Conservation (phyloP, 768 basidiomycete genomes). For the Mycena leptocephala region DNA sequence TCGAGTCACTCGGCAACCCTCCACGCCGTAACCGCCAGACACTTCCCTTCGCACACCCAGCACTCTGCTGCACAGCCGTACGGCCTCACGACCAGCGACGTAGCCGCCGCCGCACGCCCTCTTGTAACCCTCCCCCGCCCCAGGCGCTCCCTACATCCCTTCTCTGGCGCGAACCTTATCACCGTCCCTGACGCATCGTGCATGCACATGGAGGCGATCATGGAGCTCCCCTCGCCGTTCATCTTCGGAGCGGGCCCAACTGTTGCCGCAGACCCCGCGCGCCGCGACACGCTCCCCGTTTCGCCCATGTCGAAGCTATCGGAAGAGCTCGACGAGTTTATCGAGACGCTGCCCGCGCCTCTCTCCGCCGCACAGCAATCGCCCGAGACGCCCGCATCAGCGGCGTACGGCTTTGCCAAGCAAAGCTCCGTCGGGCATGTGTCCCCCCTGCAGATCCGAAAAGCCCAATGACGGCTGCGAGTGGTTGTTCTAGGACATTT, state of each 20-base stretch:
- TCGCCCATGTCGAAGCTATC: conserved; percentile 14
- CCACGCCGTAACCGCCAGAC: background rate
- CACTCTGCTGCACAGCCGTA: background rate
- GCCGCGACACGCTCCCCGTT: background rate
- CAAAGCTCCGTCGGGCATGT: background rate
- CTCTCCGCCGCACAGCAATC: background rate
- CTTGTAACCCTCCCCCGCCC: background rate
- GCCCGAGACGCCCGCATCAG: background rate
- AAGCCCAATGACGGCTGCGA: no score
- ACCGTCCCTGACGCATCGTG: background rate
- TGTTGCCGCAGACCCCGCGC: background rate
- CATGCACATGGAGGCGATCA: conserved; percentile 1
- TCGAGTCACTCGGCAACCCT: background rate
- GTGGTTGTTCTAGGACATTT: no score
- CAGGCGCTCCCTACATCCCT: conserved; percentile 4
- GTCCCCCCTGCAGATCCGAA: background rate
- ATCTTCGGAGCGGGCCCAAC: background rate
- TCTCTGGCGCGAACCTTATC: conserved; percentile 1
- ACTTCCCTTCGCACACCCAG: background rate
- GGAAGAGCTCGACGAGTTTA: conserved; percentile 7
- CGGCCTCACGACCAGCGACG: background rate
- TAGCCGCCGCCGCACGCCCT: background rate
- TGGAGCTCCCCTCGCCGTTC: conserved; percentile 19
- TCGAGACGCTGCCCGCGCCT: background rate
- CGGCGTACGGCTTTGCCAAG: background rate